These are phyloP conservation scores for Kodamaea derodonti DNA, from an alignment of 1,139 yeast species.

Conservation along the genomic window DNA sequence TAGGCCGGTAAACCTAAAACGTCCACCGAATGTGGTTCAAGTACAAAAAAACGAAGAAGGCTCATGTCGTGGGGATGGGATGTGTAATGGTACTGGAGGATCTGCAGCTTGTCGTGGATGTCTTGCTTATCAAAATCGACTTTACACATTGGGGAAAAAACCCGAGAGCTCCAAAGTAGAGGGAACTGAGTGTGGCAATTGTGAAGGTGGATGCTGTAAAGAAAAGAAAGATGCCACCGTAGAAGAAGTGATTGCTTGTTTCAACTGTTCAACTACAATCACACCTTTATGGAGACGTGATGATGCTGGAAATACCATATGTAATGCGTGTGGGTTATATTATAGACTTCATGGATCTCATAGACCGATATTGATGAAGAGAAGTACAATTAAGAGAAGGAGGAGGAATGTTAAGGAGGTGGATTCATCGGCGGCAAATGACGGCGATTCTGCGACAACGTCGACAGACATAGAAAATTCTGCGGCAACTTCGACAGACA, in stretches of 20 bases:
- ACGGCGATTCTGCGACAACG: too few species aligned
- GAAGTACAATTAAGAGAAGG: slow-evolving; percentile 70
- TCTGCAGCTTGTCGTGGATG: slow-evolving; percentile 76
- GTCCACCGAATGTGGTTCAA: slow-evolving; percentile 59
- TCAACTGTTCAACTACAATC: slow-evolving; percentile 77
- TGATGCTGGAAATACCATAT: slow-evolving; percentile 73
- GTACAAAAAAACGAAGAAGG: slow-evolving; percentile 47
- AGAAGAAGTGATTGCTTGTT: slow-evolving; percentile 67
- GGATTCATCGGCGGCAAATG: too few species aligned
- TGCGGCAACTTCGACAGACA: too few species aligned
- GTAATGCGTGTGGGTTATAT: slow-evolving; percentile 87
- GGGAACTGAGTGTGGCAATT: too few species aligned
- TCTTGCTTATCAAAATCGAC: slow-evolving; percentile 75
- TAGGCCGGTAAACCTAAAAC: slow-evolving; percentile 58
- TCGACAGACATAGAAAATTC: too few species aligned
- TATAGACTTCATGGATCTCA: slow-evolving; percentile 73
- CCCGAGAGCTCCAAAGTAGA: slow-evolving; percentile 3
- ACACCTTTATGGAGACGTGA: slow-evolving; percentile 92
- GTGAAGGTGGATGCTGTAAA: slow-evolving; percentile 2
- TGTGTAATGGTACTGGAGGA: slow-evolving; percentile 87
- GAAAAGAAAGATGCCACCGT: slow-evolving; percentile 20
- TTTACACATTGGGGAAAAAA: slow-evolving; percentile 27
- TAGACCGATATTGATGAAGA: slow-evolving; percentile 74
- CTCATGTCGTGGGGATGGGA: slow-evolving; percentile 78
- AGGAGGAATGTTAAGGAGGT: slow-evolving; percentile 46